Conservation (phyloP, 1,284 basidiomycete species). For the Ganoderma leucocontextum region DNA sequence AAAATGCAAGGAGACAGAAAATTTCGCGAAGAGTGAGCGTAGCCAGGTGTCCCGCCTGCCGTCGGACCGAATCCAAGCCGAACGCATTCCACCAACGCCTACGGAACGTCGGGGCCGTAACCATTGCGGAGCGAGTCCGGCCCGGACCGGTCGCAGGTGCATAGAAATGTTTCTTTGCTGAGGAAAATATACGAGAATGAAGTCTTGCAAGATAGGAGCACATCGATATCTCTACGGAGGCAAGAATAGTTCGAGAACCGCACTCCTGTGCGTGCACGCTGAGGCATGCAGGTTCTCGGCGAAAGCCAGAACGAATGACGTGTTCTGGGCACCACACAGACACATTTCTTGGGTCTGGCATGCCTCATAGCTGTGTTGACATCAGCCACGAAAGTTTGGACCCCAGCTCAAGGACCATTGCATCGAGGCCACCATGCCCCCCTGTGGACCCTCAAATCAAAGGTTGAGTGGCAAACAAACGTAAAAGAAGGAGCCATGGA, state of each 20-base stretch:
- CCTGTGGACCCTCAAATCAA: neutral
- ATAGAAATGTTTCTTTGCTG: neutral
- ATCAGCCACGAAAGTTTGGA: neutral
- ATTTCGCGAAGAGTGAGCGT: slow-evolving; percentile 9
- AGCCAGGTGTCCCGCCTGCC: neutral
- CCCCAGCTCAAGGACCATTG: neutral
- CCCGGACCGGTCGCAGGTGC: neutral
- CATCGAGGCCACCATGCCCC: slow-evolving; percentile 7
- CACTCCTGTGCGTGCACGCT: neutral
- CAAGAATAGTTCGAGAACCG: neutral
- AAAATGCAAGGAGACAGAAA: neutral
- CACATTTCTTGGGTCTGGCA: neutral
- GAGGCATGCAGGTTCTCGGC: neutral
- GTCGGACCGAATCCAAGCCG: slow-evolving; percentile 6
- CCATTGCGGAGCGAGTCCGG: slow-evolving; percentile 2
- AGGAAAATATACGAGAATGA: slow-evolving; percentile 1
- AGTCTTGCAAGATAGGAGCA: neutral
- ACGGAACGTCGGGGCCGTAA: slow-evolving; percentile 3
- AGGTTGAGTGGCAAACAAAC: neutral
- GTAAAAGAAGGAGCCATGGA: slow-evolving; percentile 2
- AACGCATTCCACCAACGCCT: neutral
- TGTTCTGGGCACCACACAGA: neutral
- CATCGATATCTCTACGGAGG: neutral
- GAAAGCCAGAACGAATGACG: neutral
- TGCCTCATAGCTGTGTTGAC: slow-evolving; percentile 1